Base-by-base conservation (phyloP, 495 filamentous ascomycete species). In the Pseudoneurospora amorphoporcata region DNA sequence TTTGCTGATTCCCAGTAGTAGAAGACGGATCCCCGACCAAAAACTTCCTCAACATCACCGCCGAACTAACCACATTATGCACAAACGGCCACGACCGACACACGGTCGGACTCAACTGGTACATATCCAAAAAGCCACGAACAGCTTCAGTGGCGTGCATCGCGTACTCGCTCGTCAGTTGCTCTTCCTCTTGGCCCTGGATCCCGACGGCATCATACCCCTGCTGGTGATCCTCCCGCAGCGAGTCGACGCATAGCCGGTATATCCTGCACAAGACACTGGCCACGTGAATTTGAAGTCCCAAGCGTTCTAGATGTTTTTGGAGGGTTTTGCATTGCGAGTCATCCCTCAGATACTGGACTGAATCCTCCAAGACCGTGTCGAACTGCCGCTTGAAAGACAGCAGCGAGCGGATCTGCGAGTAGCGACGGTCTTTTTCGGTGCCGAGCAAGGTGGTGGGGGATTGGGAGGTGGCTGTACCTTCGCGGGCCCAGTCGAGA, bases 41-140 rank as follows among this genome's bases (percentile, higher is more conserved):
- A 35, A 71, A 38, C 69, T 45, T 35, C 10, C 69, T 68, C 43
- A 45, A 42, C 42, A 35, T 65, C 3, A 32, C 39, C 3, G 69
- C 69, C 14, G 39, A 71, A 14, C 69, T 71, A 45, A 71, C 69
- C 5, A 41, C 69, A 45, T 71, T 71, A 45, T 71, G 69, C 69
- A 71, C 69, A 58, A 71, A 71, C 32, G 69, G 6, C 69, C 69
- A 71, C 5, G 40, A 68, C 39, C 69, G 39, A 65, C 69, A 71
- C 39, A 71, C 69, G 10, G 40, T 71, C n/a, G 41, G 69, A 42
- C 39, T 58, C 10, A 71, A 23, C 19, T 39, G 39, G 42, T 71
- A 71, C n/a, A 71, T 71, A 35, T 71, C 69, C 69, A 71, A n/a
- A 1, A 71, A 71, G 4, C 29, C 43, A 12, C 17, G 6, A 17